Conservation (phyloP, 1,284 basidiomycete genomes). For the Anthracocystis walkeri region DNA sequence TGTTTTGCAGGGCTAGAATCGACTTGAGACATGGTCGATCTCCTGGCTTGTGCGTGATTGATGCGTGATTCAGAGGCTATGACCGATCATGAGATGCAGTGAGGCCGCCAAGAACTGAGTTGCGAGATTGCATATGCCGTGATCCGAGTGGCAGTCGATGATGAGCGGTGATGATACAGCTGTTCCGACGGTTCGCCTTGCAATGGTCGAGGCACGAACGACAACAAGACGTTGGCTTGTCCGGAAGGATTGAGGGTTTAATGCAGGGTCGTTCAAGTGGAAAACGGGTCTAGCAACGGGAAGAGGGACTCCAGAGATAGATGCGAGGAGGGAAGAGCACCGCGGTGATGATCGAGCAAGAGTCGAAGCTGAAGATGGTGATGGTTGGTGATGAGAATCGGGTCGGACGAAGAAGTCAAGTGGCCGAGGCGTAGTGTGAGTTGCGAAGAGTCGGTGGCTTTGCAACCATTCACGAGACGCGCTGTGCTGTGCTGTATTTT, state of each 20-base stretch:
- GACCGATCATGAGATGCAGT: constrained; percentile 1
- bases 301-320: neutral
- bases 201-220: neutral
- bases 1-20: constrained; percentile 3
- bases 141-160: neutral
- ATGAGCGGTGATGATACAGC: neutral
- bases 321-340: neutral
- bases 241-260: too few species aligned
- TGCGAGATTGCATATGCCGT: neutral
- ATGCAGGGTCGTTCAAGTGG: neutral
- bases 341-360: neutral
- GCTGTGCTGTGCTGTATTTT: constrained; percentile 4
- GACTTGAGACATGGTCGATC: constrained; percentile 23
- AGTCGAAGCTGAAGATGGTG: neutral
- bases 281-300: neutral
- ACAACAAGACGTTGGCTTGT: neutral
- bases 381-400: neutral
- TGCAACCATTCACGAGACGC: neutral
- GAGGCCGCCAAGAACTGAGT: neutral
- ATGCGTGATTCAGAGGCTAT: constrained; percentile 3
- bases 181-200: neutral
- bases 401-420: constrained; percentile 2
- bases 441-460: neutral
- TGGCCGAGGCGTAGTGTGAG: neutral
- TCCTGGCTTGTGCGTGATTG: neutral